A percentile compares a stretch with the other conserved stretches of the same genome.
These are phyloP conservation scores for Suillus fuscotomentosus DNA, from an alignment of 768 basidiomycete species.

Conservation along the genomic window DNA sequence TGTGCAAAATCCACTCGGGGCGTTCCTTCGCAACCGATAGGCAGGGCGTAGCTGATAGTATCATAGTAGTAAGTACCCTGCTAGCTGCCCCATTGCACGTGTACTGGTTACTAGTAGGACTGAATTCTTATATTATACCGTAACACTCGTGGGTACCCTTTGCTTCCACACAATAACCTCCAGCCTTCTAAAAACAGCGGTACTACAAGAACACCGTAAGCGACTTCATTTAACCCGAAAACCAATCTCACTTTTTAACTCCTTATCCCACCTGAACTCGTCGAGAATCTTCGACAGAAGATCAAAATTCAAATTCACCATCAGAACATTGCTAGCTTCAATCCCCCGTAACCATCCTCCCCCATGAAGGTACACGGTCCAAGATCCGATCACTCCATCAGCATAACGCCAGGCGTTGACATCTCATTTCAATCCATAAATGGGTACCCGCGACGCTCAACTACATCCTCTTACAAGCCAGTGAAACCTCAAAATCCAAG, in stretches of 20 bases:
- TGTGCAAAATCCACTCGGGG: background rate
- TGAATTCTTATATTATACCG: background rate
- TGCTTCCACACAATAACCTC: constrained; percentile 1
- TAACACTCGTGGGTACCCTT: constrained; percentile 9
- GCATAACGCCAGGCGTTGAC: background rate
- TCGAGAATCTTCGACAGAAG: background rate
- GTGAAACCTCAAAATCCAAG: background rate
- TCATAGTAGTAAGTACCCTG: background rate
- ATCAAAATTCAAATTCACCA: background rate
- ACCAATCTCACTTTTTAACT: constrained; percentile 1
- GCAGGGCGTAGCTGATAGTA: background rate
- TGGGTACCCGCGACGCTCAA: constrained; percentile 2
- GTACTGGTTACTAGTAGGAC: background rate
- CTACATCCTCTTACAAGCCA: background rate
- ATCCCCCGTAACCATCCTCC: constrained; percentile 1
- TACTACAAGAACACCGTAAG: background rate
- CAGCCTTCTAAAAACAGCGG: constrained; percentile 4
- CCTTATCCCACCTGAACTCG: background rate
- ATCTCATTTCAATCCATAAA: background rate
- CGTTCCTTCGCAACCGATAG: background rate
- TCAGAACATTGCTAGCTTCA: background rate
- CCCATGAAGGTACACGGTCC: background rate
- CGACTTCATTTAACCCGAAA: constrained; percentile 7
- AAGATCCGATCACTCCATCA: background rate
- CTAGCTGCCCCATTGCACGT: background rate